phyloP scores from a whole-genome alignment of 177 flowering plant genomes.

The Vitis hybrid region DNA sequence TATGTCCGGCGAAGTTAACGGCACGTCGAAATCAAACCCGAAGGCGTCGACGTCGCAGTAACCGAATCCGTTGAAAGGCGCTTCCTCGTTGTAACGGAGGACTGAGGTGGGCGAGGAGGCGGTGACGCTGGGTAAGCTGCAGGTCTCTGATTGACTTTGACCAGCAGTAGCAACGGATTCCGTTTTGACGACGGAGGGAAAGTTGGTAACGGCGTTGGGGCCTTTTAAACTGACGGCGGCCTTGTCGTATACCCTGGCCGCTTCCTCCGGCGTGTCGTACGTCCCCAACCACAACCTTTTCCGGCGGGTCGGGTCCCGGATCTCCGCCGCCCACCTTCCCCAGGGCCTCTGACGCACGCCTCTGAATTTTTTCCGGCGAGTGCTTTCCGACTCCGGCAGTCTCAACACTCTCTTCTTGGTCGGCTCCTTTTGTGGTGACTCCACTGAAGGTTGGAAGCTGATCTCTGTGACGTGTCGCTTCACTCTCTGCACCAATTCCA shows the following conservation, averaged over 20 bases:
- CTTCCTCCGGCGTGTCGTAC: conserved; percentile 39
- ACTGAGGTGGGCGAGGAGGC: conserved; percentile 30
- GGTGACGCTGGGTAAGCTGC: not conserved
- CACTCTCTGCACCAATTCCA: conserved; percentile 8
- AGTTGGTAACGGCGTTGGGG: conserved; percentile 35
- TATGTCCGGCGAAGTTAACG: conserved; percentile 24
- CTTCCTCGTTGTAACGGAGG: conserved; percentile 18
- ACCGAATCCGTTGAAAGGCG: conserved; percentile 27
- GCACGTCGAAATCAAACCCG: conserved; percentile 30
- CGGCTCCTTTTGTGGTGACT: no score
- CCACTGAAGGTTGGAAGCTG: conserved; percentile 6
- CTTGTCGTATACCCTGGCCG: conserved; percentile 32
- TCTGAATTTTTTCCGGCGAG: conserved; percentile 22
- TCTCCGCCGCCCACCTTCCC: conserved; percentile 45
- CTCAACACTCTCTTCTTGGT: not conserved
- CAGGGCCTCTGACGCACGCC: conserved; percentile 42
- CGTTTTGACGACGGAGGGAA: conserved; percentile 13
- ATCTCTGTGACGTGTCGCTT: conserved; percentile 26
- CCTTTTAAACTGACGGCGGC: conserved; percentile 36
- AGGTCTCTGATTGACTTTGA: not conserved
- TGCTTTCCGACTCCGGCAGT: conserved; percentile 4
- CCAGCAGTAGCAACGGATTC: not conserved
- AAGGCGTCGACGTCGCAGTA: conserved; percentile 30
- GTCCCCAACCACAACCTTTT: conserved; percentile 42
- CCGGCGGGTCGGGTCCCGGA: conserved; percentile 30